These are phyloP conservation scores for Penstemon newberryi DNA, from an alignment of 257 asterid genomes.

Conservation along the genomic window DNA sequence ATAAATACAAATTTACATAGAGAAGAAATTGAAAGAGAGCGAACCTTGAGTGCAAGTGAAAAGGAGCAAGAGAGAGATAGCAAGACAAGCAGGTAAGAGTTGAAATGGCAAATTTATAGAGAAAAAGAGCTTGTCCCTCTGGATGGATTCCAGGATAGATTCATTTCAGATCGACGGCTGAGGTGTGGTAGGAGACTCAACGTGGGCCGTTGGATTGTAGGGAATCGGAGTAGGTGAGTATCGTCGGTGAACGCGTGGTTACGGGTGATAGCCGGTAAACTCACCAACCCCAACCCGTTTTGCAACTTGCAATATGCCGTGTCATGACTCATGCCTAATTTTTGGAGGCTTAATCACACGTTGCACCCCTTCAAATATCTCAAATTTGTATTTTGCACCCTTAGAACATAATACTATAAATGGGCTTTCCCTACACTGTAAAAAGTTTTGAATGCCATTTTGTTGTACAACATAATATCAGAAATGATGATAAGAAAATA, in stretches of 20 bases:
- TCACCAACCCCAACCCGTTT: slow-evolving; percentile 9
- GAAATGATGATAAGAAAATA: too few species aligned
- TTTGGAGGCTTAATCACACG: too few species aligned
- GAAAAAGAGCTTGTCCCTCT: neutral
- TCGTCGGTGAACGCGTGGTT: neutral
- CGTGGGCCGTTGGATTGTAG: slow-evolving; percentile 7
- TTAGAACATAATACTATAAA: too few species aligned
- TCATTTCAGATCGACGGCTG: slow-evolving; percentile 17
- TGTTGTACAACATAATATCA: too few species aligned
- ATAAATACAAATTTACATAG: neutral
- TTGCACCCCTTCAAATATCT: too few species aligned
- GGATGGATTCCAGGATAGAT: slow-evolving; percentile 21
- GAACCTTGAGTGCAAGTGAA: slow-evolving; percentile 15
- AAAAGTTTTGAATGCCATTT: too few species aligned
- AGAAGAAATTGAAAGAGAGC: neutral
- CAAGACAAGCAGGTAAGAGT: neutral
- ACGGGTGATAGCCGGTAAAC: neutral
- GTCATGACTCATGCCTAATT: too few species aligned
- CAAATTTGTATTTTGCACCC: too few species aligned
- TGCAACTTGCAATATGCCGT: neutral
- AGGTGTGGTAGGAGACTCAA: neutral
- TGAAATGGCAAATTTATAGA: slow-evolving; percentile 15
- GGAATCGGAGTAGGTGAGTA: neutral
- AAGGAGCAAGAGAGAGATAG: slow-evolving; percentile 9
- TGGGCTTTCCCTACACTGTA: too few species aligned